Base-by-base conservation (phyloP, 2,329 filamentous ascomycete species). In the Saccharata proteae region DNA sequence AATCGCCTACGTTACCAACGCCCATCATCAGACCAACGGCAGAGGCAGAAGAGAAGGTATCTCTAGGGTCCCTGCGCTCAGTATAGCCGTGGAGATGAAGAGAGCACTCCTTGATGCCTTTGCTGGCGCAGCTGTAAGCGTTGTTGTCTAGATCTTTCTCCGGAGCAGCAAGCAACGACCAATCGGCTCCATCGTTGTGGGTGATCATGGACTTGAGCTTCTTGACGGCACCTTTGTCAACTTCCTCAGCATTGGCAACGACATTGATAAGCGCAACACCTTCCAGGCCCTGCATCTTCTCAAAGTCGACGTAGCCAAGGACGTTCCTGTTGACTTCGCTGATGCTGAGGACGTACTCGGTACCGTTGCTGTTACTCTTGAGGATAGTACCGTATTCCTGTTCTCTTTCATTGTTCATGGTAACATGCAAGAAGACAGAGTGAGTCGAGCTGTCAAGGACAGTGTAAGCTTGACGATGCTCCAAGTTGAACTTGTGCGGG, bases 291-390 rank as follows among this genome's bases (percentile, higher is more conserved):
- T 81, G 71, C 65, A 94, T 84, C 62, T 93, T 94, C 54, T 98
- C 90, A 55, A 93, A 98, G 51, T 98, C 90, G 26, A 93, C 88
- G 47, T 77, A 94, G 25, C 77, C 85, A 2, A 53, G 44, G 9
- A 68, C 61, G 49, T 94, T 76, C 43, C 83, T 73, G 55, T 96
- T 94, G 49, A 96, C 84, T 13, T 73, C 74, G 29, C 72, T 64
- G 15, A 90, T 66, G 54, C 82, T 92, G 41, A 93, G 63, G 9
- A 93, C 82, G 48, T 94, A 98, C 2, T 81, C 90, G 1, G 90
- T 98, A 32, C 90, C 90, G 50, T 98, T 96, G 46, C 85, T 94
- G 62, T 98, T 98, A 50, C 85, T 94, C 71, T 96, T 98, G 57
- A 98, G 74, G 44, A 98, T 83, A 15, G 80, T 79, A 21, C 90